A percentile compares a stretch with the other conserved stretches of the same genome.
Evolutionary conservation across 108 stramenopile species (phyloP).

Genomic region (Pseudonitzschia multiseries): DNA sequence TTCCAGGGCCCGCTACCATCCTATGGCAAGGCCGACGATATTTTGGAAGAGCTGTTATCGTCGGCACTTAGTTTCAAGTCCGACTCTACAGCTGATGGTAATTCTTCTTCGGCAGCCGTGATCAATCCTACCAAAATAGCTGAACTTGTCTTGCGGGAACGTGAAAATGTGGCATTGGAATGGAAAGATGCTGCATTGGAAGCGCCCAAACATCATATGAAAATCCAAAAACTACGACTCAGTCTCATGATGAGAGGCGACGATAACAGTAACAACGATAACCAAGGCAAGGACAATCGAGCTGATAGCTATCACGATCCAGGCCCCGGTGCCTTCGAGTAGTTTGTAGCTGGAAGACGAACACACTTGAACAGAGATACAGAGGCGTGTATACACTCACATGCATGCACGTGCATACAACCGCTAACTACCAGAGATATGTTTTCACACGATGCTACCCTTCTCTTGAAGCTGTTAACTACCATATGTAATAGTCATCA

Average conservation of each 20-base stretch:
- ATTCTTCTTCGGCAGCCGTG: too few relatives aligned
- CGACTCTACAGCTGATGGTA: too few relatives aligned
- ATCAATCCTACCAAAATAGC: conserved; percentile 67
- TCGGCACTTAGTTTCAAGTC: conserved; percentile 9
- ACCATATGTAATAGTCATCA: too few relatives aligned
- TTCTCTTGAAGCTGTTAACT: too few relatives aligned
- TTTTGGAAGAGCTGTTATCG: conserved; percentile 64
- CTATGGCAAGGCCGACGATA: conserved; percentile 77
- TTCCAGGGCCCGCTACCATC: conserved; percentile 57
- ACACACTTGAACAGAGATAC: too few relatives aligned
- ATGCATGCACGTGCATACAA: too few relatives aligned
- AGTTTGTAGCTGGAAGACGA: too few relatives aligned
- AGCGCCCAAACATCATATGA: conserved; percentile 54
- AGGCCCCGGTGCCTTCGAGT: neutral
- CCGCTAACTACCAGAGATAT: too few relatives aligned
- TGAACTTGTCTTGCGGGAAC: conserved; percentile 42
- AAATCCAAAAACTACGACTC: conserved; percentile 56
- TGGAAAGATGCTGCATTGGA: conserved; percentile 49
- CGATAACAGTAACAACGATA: conserved; percentile 7
- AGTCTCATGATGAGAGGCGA: conserved; percentile 42
- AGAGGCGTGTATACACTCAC: too few relatives aligned
- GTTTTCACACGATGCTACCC: too few relatives aligned
- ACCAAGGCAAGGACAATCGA: neutral
- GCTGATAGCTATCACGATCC: neutral
- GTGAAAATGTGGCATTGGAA: conserved; percentile 57